Base-by-base conservation (phyloP, 2,329 filamentous ascomycete genomes). In the Xylariaceae sp. region DNA sequence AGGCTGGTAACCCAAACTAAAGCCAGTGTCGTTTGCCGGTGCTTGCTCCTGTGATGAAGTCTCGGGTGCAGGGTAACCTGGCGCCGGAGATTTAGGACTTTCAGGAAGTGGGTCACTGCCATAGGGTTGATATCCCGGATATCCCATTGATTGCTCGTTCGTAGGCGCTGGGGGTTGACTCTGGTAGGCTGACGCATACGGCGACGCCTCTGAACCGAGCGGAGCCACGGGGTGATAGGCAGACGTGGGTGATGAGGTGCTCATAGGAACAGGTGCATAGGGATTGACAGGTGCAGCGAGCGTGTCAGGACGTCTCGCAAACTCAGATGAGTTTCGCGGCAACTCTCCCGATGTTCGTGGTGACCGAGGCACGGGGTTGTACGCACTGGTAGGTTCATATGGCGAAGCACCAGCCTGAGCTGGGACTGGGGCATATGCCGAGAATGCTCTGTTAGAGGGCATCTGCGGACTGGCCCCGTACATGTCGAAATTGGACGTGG, bases 401-500 rank as follows among this genome's bases (percentile, higher is more conserved):
- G 74, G 67, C 18, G 70, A 69, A 2, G 66, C 58, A 4, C 68
- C 61, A 11, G 67, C 39, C 54, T 74, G 73, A 17, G 70, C 65
- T 1, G 72, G 64, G 4, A 66, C 69, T 1, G 81, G 79, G 0
- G 80, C 76, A 66, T 83, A 83, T 44, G 80, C 78, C n/a, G 82
- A 82, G 7, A 74, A 71, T 47, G 78, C 77, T 57, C 76, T 75
- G 3, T 78, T 80, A 3, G 75, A 67, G 1, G 75, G 69, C 51
- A 74, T 68, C 1, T 75, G 67, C 1, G 75, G 70, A 54, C 73
- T 56, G 61, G 71, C 71, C 68, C 86, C 87, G 70, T 94, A 95
- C 4, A 89, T 75, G 66, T 97, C 92, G 51, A 90, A 85, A 67
- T 82, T 85, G 3, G 82, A 84, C 72, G 73, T 81, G 3, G 89